phyloP scores from a whole-genome alignment of 1,284 basidiomycete species.

The Moesziomyces globuligerus region DNA sequence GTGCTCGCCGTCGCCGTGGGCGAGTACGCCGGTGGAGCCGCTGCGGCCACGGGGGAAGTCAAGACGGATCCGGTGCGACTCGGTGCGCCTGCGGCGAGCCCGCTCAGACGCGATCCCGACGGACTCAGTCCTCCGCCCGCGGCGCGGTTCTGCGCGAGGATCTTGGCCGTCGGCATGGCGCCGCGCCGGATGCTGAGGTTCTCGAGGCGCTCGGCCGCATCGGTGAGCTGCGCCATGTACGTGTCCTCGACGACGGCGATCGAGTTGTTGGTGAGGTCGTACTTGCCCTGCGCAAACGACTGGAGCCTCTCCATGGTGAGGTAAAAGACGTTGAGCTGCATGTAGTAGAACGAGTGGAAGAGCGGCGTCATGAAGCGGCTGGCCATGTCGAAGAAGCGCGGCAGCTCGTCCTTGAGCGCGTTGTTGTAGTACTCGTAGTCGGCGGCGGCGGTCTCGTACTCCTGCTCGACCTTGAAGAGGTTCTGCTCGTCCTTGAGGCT shows the following conservation, averaged over 20 bases:
- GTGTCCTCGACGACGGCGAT: conserved; percentile 74
- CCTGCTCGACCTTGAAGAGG: conserved; percentile 86
- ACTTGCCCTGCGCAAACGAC: conserved; percentile 81
- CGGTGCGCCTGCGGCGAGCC: conserved; percentile 35
- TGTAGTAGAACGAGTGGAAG: conserved; percentile 98
- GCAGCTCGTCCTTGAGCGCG: conserved; percentile 89
- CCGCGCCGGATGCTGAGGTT: conserved; percentile 58
- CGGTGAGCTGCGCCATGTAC: conserved; percentile 82
- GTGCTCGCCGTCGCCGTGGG: conserved; percentile 11
- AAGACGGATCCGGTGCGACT: conserved; percentile 27
- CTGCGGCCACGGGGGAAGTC: conserved; percentile 2
- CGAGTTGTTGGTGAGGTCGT: conserved; percentile 78
- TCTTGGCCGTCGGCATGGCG: conserved; percentile 47
- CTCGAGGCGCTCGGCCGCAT: conserved; percentile 75
- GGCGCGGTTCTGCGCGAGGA: conserved; percentile 40
- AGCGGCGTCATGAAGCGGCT: conserved; percentile 93
- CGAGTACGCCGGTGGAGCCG: conserved; percentile 31
- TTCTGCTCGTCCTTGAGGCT: conserved; percentile 67
- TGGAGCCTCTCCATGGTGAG: conserved; percentile 91
- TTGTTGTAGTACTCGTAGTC: conserved; percentile 98
- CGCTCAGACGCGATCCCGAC: conserved; percentile 19
- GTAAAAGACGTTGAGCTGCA: conserved; percentile 96
- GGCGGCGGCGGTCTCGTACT: conserved; percentile 90
- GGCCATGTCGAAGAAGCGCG: conserved; percentile 85
- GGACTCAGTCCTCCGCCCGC: conserved; percentile 16